Evolutionary conservation across 495 filamentous ascomycete genomes (phyloP).

Genomic region (Penicillium cosmopolitanum): DNA sequence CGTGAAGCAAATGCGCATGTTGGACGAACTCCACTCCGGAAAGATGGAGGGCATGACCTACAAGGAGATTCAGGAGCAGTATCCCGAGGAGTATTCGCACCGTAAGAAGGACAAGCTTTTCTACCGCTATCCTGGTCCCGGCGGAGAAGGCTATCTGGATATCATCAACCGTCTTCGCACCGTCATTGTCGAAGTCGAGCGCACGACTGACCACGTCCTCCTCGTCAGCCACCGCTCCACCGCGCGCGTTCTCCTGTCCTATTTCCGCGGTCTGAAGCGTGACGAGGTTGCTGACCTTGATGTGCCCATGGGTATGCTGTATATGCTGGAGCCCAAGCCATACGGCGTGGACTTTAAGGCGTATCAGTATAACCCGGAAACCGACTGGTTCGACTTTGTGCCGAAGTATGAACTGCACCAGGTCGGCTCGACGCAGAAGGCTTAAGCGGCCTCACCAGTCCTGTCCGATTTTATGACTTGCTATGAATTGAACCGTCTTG

Average conservation of each 20-base stretch:
- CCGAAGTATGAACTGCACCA: constrained; percentile 73
- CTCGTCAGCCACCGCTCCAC: constrained; percentile 90
- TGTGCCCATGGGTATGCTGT: constrained; percentile 88
- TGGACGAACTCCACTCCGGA: constrained; percentile 94
- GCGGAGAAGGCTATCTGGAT: constrained; percentile 94
- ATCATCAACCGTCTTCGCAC: constrained; percentile 94
- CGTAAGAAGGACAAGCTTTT: constrained; percentile 82
- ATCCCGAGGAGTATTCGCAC: constrained; percentile 75
- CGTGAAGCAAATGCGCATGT: constrained; percentile 96
- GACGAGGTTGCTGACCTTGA: constrained; percentile 92
- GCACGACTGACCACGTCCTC: constrained; percentile 92
- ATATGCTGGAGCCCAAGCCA: constrained; percentile 93
- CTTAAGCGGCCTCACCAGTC: background rate
- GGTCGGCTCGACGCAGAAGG: constrained; percentile 36
- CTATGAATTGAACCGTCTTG: constrained; percentile 28
- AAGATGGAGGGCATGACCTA: constrained; percentile 94
- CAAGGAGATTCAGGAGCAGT: constrained; percentile 75
- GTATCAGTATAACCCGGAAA: constrained; percentile 79
- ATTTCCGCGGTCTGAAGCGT: constrained; percentile 88
- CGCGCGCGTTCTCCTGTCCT: constrained; percentile 88
- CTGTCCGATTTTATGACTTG: constrained; percentile 17
- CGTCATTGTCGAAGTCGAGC: constrained; percentile 95
- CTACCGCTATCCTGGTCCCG: constrained; percentile 93
- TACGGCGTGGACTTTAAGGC: constrained; percentile 97
- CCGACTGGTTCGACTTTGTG: constrained; percentile 79